These are phyloP conservation scores for Melastoma candidum DNA, from an alignment of 441 rosid species.

Conservation along the genomic window DNA sequence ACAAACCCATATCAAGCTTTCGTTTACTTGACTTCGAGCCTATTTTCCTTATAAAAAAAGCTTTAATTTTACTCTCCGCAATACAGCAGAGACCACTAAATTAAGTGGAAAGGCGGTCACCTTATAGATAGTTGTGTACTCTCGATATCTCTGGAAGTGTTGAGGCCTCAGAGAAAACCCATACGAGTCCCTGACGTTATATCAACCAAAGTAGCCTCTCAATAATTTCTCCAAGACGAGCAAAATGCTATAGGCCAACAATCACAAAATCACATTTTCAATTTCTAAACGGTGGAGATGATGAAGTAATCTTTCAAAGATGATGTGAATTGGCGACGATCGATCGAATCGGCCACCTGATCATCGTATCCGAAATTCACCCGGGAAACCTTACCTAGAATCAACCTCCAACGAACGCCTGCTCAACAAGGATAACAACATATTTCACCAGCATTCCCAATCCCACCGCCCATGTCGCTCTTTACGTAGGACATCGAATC, in stretches of 20 bases:
- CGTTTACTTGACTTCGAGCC: too few species aligned
- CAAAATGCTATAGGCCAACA: neutral
- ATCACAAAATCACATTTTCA: neutral
- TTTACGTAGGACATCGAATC: neutral
- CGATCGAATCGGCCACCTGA: neutral
- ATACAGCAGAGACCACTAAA: neutral
- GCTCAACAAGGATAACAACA: slow-evolving; percentile 97
- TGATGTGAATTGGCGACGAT: neutral
- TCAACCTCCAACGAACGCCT: slow-evolving; percentile 87
- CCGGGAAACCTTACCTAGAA: slow-evolving; percentile 47
- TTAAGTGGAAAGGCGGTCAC: slow-evolving; percentile 17
- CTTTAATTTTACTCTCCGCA: too few species aligned
- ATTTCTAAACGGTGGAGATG: neutral
- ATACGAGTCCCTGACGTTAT: slow-evolving; percentile 42
- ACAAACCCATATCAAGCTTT: too few species aligned
- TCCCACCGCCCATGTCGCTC: slow-evolving; percentile 60
- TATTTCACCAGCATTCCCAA: slow-evolving; percentile 43
- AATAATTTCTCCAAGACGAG: too few species aligned
- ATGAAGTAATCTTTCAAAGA: neutral
- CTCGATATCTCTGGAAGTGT: slow-evolving; percentile 47
- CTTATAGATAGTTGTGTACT: slow-evolving; percentile 39
- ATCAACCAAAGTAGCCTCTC: neutral
- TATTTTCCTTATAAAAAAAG: too few species aligned
- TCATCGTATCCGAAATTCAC: neutral
- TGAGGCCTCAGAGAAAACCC: slow-evolving; percentile 78